Base-by-base conservation (phyloP, 2,329 filamentous ascomycete genomes). In the Aspergillus puulaauensis region DNA sequence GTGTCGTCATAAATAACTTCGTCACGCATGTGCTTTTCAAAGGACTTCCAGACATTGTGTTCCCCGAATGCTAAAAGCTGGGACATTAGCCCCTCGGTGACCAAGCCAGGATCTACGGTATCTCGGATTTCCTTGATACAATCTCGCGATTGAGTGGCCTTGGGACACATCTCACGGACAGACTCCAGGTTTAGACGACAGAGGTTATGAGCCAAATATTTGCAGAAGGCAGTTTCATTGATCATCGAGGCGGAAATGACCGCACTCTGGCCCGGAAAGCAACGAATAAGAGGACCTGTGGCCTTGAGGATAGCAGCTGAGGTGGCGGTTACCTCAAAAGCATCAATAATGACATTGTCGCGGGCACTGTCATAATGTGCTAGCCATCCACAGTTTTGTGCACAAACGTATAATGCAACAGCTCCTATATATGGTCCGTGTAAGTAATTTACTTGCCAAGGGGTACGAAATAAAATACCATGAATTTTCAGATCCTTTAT, bases 21-120 rank as follows among this genome's bases (percentile, higher is more conserved):
- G 43, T 86, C 82, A 2, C 80, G 77, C 0, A 79, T 81, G 44
- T 79, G 71, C 59, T 86, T 86, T 43, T 62, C 70, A 23, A 86
- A 73, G 0, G 69, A 66, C 0, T 45, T 7, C 0, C 64, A 63
- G 1, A 60, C 14, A 8, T 61, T 59, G 0, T 67, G 56, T 12
- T 66, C 46, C 0, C 81, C 82, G 2, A 79, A 54, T 3, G 75
- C 72, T 21, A 70, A 63, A 4, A 83, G 64, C 4, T 82, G 70
- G 0, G 73, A 74, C 11, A 80, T 70, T 1, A 84, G 64, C 4
- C 81, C 72, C 47, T 85, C 79, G 0, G 81, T 84, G 0, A 86
- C 74, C 3, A 84, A 68, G 0, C 68, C 70, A 2, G 84, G 83
- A 56, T 82, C 58, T 21, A 37, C 21, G 14, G 45, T 56, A 45